Conservation (phyloP, 2,329 filamentous ascomycete genomes). For the Fusarium gaditjirri region DNA sequence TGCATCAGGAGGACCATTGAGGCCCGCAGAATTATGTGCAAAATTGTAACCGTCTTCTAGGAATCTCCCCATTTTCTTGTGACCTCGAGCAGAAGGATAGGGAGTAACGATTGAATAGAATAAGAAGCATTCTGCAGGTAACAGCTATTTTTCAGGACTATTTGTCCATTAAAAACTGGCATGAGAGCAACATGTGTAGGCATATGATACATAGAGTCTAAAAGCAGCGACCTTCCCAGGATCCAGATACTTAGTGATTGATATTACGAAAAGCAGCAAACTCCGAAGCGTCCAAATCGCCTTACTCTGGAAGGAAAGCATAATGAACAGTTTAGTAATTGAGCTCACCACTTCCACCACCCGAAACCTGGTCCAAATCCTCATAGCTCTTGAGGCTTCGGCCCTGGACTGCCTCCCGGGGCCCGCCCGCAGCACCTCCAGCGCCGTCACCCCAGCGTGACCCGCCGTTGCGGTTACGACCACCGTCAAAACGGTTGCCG, state of each 20-base stretch:
- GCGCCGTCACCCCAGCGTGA: constrained; percentile 80
- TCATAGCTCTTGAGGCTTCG: constrained; percentile 97
- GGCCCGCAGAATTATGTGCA: background rate
- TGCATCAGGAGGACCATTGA: background rate
- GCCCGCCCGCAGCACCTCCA: constrained; percentile 80
- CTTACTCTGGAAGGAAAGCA: background rate
- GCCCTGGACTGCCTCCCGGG: constrained; percentile 90
- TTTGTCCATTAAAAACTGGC: background rate
- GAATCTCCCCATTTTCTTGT: background rate
- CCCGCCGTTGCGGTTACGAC: constrained; percentile 59
- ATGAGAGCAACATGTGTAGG: constrained; percentile 20
- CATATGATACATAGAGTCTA: constrained; percentile 40
- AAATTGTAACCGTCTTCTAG: background rate
- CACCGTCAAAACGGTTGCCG: constrained; percentile 63
- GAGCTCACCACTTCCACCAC: constrained; percentile 81
- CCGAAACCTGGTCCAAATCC: constrained; percentile 87
- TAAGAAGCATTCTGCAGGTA: constrained; percentile 6
- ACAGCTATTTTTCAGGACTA: constrained; percentile 2
- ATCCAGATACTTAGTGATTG: constrained; percentile 23
- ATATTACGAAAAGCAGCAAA: constrained; percentile 30
- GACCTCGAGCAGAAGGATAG: background rate
- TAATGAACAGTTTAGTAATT: constrained; percentile 76
- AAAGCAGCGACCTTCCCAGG: constrained; percentile 3
- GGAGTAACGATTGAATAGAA: background rate
- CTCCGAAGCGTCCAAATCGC: constrained; percentile 20